These are phyloP conservation scores for Hanseniaspora clermontiae DNA, from an alignment of 805 yeast genomes.

Conservation along the genomic window DNA sequence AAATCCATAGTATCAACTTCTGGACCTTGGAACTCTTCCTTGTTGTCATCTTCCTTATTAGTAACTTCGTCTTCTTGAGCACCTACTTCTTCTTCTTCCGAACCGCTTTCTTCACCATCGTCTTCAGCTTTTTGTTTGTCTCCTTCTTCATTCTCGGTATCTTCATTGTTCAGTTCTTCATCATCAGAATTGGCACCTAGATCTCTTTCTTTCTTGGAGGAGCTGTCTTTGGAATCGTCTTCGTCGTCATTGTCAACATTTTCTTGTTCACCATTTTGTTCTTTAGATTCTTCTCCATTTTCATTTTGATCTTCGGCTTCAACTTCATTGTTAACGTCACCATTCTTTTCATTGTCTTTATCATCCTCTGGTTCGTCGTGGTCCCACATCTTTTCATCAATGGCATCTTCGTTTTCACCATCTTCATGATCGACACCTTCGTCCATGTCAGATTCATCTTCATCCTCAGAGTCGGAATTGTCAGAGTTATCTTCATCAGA, in stretches of 20 bases:
- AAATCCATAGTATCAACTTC: slow-evolving; percentile 78
- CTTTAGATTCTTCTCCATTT: slow-evolving; percentile 36
- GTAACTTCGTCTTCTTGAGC: slow-evolving; percentile 77
- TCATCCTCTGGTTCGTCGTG: slow-evolving; percentile 61
- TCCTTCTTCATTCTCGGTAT: slow-evolving; percentile 29
- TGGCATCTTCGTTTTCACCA: slow-evolving; percentile 35
- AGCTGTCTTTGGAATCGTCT: slow-evolving; percentile 22
- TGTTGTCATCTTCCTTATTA: slow-evolving; percentile 52
- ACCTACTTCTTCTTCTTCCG: slow-evolving; percentile 54
- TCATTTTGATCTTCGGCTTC: slow-evolving; percentile 62
- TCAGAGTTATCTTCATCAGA: slow-evolving; percentile 55
- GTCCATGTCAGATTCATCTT: slow-evolving; percentile 56
- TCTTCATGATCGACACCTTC: slow-evolving; percentile 61
- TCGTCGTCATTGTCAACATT: slow-evolving; percentile 28
- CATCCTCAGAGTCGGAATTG: slow-evolving; percentile 37
- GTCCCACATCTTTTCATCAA: slow-evolving; percentile 90
- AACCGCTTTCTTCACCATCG: slow-evolving; percentile 40
- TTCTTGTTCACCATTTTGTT: slow-evolving; percentile 31
- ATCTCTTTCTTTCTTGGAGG: slow-evolving; percentile 17
- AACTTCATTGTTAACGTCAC: slow-evolving; percentile 66
- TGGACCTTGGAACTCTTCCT: slow-evolving; percentile 60
- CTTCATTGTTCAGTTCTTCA: slow-evolving; percentile 27
- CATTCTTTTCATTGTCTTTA: slow-evolving; percentile 58
- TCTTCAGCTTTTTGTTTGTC: slow-evolving; percentile 30
- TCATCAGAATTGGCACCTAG: slow-evolving; percentile 16